Evolutionary conservation across 306 rosid species (phyloP).

Genomic region (Lathyrus sativus): DNA sequence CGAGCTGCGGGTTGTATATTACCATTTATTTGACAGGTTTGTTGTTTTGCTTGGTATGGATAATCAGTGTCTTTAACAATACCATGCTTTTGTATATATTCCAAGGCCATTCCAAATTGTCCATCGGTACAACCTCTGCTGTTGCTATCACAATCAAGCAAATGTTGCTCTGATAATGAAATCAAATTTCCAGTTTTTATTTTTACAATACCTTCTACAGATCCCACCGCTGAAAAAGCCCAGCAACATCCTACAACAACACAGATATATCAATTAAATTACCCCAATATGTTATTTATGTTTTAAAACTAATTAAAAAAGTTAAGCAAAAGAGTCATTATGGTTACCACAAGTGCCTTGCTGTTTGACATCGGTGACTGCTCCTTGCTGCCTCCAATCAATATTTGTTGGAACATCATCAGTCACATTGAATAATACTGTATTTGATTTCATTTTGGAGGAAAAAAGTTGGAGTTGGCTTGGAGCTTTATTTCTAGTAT

Average conservation of each 20-base stretch:
- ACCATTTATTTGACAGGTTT: no score
- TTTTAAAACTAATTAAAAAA: not conserved
- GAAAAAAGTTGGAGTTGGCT: not conserved
- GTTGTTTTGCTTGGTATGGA: no score
- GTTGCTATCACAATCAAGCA: not conserved
- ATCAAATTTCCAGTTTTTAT: not conserved
- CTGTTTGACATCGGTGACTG: not conserved
- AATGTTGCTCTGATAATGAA: not conserved
- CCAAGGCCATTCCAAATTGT: not conserved
- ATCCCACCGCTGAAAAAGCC: not conserved
- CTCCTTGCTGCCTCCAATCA: conserved; percentile 17
- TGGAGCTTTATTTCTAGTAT: conserved; percentile 1
- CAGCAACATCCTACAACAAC: not conserved
- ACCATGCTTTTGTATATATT: not conserved
- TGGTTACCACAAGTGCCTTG: conserved; percentile 12
- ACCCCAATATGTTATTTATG: no score
- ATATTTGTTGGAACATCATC: not conserved
- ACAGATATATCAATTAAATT: not conserved
- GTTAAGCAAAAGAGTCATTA: not conserved
- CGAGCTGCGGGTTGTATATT: no score
- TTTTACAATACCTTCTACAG: not conserved
- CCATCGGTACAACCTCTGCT: not conserved
- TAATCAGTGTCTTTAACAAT: not conserved
- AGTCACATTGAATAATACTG: not conserved
- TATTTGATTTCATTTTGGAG: no score